Conservation (phyloP, 2,329 filamentous ascomycete genomes). For the Cladosporium sp. region DNA sequence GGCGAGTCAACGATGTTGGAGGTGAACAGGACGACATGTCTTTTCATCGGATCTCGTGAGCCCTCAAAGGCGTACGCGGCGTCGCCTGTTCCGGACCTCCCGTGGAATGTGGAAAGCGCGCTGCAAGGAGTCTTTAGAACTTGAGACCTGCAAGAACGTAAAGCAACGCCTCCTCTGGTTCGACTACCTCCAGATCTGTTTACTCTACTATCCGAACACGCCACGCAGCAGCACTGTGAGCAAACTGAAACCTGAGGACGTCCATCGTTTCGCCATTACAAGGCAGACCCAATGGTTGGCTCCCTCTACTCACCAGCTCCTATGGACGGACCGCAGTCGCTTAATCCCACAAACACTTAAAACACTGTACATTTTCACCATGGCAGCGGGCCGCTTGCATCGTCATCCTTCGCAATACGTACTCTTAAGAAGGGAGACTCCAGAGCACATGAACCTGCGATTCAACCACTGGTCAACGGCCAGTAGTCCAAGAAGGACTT, state of each 20-base stretch:
- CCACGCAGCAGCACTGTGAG: background rate
- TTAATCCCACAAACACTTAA: background rate
- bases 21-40: background rate
- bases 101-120: background rate
- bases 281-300: background rate
- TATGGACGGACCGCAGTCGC: too few relatives aligned
- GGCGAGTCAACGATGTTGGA: background rate
- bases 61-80: background rate
- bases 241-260: background rate
- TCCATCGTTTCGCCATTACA: background rate
- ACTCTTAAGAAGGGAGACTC: background rate
- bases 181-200: background rate
- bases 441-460: background rate
- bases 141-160: background rate
- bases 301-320: background rate
- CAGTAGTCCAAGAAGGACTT: background rate
- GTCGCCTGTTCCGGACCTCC: background rate
- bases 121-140: background rate
- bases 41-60: background rate
- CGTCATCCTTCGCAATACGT: background rate
- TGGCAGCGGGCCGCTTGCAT: background rate
- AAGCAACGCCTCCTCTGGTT: background rate
- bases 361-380: background rate
- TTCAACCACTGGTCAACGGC: background rate
- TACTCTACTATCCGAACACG: too few relatives aligned